Base-by-base conservation (phyloP, 2,329 filamentous ascomycete genomes). In the Aureobasidium leucospermi region DNA sequence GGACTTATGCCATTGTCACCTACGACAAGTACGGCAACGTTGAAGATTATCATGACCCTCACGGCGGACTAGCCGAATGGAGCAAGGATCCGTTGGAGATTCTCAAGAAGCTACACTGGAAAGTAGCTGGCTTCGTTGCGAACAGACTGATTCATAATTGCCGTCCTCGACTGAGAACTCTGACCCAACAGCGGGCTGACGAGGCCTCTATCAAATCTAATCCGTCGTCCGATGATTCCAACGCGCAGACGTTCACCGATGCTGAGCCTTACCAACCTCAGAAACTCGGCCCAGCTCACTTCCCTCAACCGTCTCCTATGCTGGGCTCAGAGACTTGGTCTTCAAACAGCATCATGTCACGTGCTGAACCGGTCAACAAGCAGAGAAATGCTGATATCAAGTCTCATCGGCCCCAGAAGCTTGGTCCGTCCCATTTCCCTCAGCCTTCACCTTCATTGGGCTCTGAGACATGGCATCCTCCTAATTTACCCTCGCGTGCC, bases 1-100 rank as follows among this genome's bases (percentile, higher is more conserved):
- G 39, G 38, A 45, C 51, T 15, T 45, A 34, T 43, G 38, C 32
- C n/a, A 13, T 55, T 32, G 23, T 55, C 3, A 39, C 19, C 16
- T 55, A 55, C 11, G 51, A 55, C 16, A 28, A 43, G 19, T 28
- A 45, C 28, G 51, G 51, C 39, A 55, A 55, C n/a, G 39, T 55
- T 10, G 19, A 32, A 19, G 16, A 32, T 4, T 43, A 55, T 39
- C 29, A 43, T 19, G 38, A 55, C 1, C 51, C 51, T 9, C 11
- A 13, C 15, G 49, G 29, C 1, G 36, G 49, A 31, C 49, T 31
- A 15, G 36, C 49, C 15, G 51, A 43, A 13, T 55, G 51, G 51
- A 45, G 28, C 19, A 43, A 55, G 1, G 6, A 45, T 4, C 51
- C 51, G 5, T 13, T 55, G 28, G 19, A 43, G 28, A 39, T 39